Evolutionary conservation across 768 basidiomycete species (phyloP).

Genomic region (Brasilioporus rufonigricans): DNA sequence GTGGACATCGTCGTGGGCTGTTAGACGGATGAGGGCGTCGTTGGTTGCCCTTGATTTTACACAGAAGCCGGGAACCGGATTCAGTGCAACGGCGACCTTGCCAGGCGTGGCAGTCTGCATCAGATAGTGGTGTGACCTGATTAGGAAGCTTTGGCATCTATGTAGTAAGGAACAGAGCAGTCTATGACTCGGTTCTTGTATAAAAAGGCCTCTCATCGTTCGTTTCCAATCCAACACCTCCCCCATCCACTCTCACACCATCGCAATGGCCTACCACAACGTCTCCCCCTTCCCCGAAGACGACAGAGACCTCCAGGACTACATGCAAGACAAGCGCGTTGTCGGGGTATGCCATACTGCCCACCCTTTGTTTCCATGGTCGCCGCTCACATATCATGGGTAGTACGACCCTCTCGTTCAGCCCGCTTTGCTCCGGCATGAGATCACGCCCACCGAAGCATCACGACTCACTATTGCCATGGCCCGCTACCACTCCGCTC

Average conservation of each 20-base stretch:
- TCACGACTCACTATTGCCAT: slow-evolving; percentile 76
- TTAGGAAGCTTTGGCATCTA: slow-evolving; percentile 9
- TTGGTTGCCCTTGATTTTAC: slow-evolving; percentile 55
- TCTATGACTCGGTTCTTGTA: slow-evolving; percentile 5
- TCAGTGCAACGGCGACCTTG: slow-evolving; percentile 36
- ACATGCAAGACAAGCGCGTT: slow-evolving; percentile 81
- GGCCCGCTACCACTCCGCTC: slow-evolving; percentile 75
- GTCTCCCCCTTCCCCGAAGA: slow-evolving; percentile 67
- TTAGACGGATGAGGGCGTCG: slow-evolving; percentile 30
- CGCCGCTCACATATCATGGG: slow-evolving; percentile 11
- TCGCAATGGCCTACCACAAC: slow-evolving; percentile 33
- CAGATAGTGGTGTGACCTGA: slow-evolving; percentile 9
- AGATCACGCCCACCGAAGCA: slow-evolving; percentile 63
- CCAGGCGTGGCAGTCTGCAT: slow-evolving; percentile 18
- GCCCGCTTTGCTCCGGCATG: slow-evolving; percentile 86
- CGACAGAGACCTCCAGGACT: slow-evolving; percentile 59
- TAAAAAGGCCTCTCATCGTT: slow-evolving; percentile 27
- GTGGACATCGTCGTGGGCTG: slow-evolving; percentile 5
- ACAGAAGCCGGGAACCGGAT: slow-evolving; percentile 69
- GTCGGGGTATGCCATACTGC: slow-evolving; percentile 53
- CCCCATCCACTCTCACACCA: neutral
- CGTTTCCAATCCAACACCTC: slow-evolving; percentile 1
- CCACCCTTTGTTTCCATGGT: neutral
- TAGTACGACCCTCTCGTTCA: slow-evolving; percentile 97
- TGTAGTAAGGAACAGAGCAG: neutral